Percentiles rank a stretch among this genome's conserved stretches.
Conservation (phyloP, 2,329 filamentous ascomycete species). For the Diplodia intermedia region DNA sequence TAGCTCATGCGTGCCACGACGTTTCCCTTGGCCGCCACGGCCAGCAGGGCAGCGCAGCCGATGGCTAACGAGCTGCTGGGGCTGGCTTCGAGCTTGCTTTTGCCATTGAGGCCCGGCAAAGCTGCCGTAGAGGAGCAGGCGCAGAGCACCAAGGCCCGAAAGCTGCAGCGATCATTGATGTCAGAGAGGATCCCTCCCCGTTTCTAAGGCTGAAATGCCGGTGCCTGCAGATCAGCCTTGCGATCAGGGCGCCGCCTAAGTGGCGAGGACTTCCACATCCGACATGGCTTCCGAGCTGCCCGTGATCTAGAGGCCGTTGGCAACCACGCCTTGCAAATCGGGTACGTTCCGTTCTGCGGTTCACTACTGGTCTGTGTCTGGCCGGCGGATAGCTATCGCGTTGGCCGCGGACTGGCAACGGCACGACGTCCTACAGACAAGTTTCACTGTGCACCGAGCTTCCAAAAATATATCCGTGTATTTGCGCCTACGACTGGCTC, state of each 20-base stretch:
- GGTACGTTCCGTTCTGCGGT: not conserved
- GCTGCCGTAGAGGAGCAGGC: conserved; percentile 4
- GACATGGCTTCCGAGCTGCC: conserved; percentile 24
- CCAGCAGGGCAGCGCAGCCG: not conserved
- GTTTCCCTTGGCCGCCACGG: not conserved
- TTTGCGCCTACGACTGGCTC: not conserved
- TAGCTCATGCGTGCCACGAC: conserved; percentile 19
- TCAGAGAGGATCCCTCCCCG: conserved; percentile 27
- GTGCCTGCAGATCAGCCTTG: conserved; percentile 23
- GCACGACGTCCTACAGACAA: not conserved
- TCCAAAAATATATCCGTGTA: not conserved
- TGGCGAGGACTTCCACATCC: conserved; percentile 15
- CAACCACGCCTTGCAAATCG: conserved; percentile 1
- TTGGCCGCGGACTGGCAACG: not conserved
- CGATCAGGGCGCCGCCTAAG: conserved; percentile 18
- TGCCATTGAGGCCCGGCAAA: not conserved
- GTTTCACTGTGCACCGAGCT: not conserved
- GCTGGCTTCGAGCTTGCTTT: conserved; percentile 1
- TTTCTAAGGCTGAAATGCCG: conserved; percentile 23
- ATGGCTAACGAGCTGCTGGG: not conserved
- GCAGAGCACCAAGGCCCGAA: conserved; percentile 10
- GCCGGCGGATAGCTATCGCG: not conserved
- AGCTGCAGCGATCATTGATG: conserved; percentile 27
- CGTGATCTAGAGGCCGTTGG: conserved; percentile 10
- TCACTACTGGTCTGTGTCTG: not conserved